These are phyloP conservation scores for Chrysophaeum taylorii DNA, from an alignment of 352 stramenopile species.

Conservation along the genomic window DNA sequence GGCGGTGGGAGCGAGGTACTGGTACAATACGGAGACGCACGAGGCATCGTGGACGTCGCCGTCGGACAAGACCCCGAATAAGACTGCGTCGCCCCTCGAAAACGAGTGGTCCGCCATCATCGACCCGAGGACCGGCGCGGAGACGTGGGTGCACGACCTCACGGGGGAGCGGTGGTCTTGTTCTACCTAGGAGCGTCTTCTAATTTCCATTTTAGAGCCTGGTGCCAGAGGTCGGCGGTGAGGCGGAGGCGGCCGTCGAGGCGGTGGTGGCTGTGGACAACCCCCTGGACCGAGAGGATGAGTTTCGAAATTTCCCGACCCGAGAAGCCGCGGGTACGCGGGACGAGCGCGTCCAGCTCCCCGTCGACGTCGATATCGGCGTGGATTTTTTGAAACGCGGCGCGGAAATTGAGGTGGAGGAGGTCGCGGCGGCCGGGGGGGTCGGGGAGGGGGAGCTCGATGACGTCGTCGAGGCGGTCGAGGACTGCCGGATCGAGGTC, in stretches of 20 bases:
- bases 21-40: slow-evolving; percentile 20
- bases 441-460: slow-evolving; percentile 62
- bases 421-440: slow-evolving; percentile 15
- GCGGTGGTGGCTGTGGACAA: not conserved
- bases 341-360: slow-evolving; percentile 36
- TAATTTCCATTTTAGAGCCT: too few species aligned
- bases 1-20: slow-evolving; percentile 11
- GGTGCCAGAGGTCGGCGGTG: too few species aligned
- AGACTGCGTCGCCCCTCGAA: not conserved
- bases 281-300: slow-evolving; percentile 61
- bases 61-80: not conserved
- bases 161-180: too few species aligned
- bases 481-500: slow-evolving; percentile 61
- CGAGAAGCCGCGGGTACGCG: slow-evolving; percentile 58
- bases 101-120: not conserved
- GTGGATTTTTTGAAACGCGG: slow-evolving; percentile 18
- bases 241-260: not conserved
- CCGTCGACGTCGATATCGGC: slow-evolving; percentile 29
- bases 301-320: slow-evolving; percentile 70
- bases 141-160: slow-evolving; percentile 10
- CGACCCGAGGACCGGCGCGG: not conserved
- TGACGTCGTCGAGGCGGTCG: slow-evolving; percentile 63
- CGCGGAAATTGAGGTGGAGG: slow-evolving; percentile 24
- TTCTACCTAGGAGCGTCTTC: too few species aligned
- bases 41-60: slow-evolving; percentile 3